A percentile compares a stretch with the other conserved stretches of the same genome.
Evolutionary conservation across 2,329 filamentous ascomycete species (phyloP).

Genomic region (Cordyceps sp.): DNA sequence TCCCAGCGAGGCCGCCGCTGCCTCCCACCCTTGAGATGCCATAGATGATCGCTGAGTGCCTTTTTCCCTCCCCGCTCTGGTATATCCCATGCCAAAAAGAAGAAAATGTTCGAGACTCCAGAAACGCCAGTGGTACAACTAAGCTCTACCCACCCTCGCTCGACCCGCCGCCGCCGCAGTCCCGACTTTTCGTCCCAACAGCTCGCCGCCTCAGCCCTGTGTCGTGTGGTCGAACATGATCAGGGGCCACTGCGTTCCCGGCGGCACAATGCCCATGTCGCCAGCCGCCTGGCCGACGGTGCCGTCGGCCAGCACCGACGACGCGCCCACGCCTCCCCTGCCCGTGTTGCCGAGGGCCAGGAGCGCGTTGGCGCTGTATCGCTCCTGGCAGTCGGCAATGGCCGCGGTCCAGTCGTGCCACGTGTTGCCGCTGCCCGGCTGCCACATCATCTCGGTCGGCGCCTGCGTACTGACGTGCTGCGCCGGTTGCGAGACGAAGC

Average conservation of each 20-base stretch:
- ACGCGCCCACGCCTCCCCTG: constrained; percentile 1
- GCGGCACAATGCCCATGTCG: constrained; percentile 12
- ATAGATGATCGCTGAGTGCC: too few relatives aligned
- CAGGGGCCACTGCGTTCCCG: constrained; percentile 13
- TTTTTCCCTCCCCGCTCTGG: too few relatives aligned
- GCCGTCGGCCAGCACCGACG: constrained; percentile 1
- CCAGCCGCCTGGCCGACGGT: constrained; percentile 1
- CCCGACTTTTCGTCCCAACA: too few relatives aligned
- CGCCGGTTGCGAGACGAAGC: constrained; percentile 21
- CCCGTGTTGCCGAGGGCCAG: constrained; percentile 23
- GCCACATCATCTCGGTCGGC: constrained; percentile 16
- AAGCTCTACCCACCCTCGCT: too few relatives aligned
- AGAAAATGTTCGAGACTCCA: too few relatives aligned
- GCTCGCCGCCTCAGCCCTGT: constrained; percentile 1
- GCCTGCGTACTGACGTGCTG: constrained; percentile 14
- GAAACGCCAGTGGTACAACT: too few relatives aligned
- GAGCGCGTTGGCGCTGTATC: constrained; percentile 30
- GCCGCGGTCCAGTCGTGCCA: constrained; percentile 40
- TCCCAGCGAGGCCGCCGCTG: too few relatives aligned
- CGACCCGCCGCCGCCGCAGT: too few relatives aligned
- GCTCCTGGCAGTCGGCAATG: constrained; percentile 30
- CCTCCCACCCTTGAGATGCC: too few relatives aligned
- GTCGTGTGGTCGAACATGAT: constrained; percentile 13
- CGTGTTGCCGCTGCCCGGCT: constrained; percentile 19
- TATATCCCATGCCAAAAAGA: too few relatives aligned